Evolutionary conservation across 179 eudicot genomes (phyloP), one percentile per base, ranked within the genome.

Genomic region (Gypsophila paniculata): DNA sequence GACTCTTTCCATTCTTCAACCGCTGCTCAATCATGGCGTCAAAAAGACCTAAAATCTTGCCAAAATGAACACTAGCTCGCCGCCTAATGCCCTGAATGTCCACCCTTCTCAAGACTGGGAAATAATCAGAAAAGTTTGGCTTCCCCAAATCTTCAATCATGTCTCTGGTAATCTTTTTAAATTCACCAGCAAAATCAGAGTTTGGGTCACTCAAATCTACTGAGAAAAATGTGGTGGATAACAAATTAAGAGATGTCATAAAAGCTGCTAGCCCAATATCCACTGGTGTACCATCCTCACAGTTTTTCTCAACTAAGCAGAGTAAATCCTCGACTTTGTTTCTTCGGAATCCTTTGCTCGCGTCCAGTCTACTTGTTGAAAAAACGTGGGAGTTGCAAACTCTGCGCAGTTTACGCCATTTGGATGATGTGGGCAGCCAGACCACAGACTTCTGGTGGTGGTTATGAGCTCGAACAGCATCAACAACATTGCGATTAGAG

Each of bases 171-270:
- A 21, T 55, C 8, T 21, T 21, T 55, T 51, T 17, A 55, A 55
- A 55, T 19, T 55, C 12, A 55, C 23, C 22, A 5, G 29, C 26
- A 9, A 19, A 6, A 4, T 55, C 60, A 0, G 60, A 55, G 12
- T 18, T 21, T n/a, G 7, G 60, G 19, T 55, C 60, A 18, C 60
- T 8, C 7, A 55, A 18, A 70, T 85, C 86, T 46, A 72, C 74
- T 0, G 89, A 83, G 34, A 85, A 85, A 29, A 85, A 75, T 2
- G 83, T 83, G 53, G 66, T 85, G 12, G 86, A 74, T 52, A 85
- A 48, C 61, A 82, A 23, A 69, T 85, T 85, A 18, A 85, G 62
- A 23, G 77, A n/a, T n/a, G 60, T 49, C 5, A 65, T 72, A 49
- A 79, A 79, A 1, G 76, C 76, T 23, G 70, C 82, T 60, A 75